These are phyloP conservation scores for Dalbergia cochinchinensis DNA, from an alignment of 306 rosid genomes.

Conservation along the genomic window DNA sequence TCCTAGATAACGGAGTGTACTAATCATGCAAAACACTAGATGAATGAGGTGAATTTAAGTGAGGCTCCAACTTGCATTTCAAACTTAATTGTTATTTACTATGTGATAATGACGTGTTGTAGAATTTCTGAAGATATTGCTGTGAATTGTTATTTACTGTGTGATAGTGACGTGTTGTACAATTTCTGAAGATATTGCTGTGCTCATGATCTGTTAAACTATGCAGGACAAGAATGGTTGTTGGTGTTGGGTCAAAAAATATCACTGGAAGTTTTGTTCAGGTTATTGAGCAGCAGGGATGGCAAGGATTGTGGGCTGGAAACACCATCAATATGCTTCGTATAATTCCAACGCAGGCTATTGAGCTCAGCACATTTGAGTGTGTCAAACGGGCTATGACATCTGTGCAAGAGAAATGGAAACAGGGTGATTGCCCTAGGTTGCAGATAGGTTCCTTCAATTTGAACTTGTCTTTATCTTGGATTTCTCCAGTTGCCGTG, in stretches of 20 bases:
- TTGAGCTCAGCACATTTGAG: conserved; percentile 92
- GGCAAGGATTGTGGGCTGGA: conserved; percentile 99
- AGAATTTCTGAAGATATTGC: background rate
- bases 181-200: background rate
- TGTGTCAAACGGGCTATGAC: conserved; percentile 76
- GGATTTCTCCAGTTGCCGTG: conserved; percentile 94
- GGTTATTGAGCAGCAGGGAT: conserved; percentile 93
- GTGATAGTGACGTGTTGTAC: conserved; percentile 4
- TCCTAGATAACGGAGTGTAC: background rate
- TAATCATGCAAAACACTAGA: background rate
- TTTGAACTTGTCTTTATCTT: conserved; percentile 71
- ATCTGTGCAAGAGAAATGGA: conserved; percentile 77
- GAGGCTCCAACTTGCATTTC: background rate
- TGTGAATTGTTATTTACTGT: conserved; percentile 1
- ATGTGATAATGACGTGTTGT: conserved; percentile 4
- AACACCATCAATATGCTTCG: conserved; percentile 94
- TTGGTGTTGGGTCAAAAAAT: conserved; percentile 88
- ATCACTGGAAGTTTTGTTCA: conserved; percentile 83
- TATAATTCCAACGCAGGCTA: conserved; percentile 92
- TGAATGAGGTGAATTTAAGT: conserved; percentile 3
- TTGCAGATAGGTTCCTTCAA: conserved; percentile 71
- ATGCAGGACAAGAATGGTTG: conserved; percentile 96
- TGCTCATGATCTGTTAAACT: conserved; percentile 16
- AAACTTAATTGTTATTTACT: background rate
- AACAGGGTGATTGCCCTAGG: conserved; percentile 58